Percentiles rank a stretch among this genome's conserved stretches.
Conservation (phyloP, 1,139 yeast species). For the Nadsonia starkeyi-henricii region DNA sequence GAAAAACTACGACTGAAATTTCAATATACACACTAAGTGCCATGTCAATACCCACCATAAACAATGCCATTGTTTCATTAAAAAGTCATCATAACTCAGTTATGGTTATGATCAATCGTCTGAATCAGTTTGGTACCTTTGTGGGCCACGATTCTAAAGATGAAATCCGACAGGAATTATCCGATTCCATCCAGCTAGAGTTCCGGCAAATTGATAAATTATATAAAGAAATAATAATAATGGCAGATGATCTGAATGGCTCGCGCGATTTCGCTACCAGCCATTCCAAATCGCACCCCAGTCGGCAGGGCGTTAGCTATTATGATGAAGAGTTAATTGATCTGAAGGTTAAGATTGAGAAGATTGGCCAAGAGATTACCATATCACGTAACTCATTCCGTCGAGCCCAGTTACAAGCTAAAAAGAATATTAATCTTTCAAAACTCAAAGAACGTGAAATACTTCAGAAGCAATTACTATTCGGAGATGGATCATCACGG, state of each 20-base stretch:
- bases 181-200: neutral
- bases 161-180: neutral
- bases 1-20: too few relatives aligned
- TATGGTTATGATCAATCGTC: neutral
- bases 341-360: neutral
- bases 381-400: slow-evolving; percentile 11
- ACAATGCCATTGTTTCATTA: neutral
- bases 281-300: too few relatives aligned
- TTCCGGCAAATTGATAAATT: neutral
- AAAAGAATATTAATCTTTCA: slow-evolving; percentile 14
- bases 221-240: neutral
- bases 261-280: neutral
- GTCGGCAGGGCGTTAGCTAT: too few relatives aligned
- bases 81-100: neutral
- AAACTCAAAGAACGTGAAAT: slow-evolving; percentile 3
- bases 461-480: neutral
- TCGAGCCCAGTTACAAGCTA: slow-evolving; percentile 20
- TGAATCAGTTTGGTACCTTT: neutral
- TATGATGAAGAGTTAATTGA: neutral
- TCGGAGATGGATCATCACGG: neutral
- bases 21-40: too few relatives aligned
- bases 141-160: neutral
- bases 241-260: neutral
- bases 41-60: neutral
- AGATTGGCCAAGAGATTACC: neutral